Conservation (phyloP, 2,329 filamentous ascomycete species). For the Botrytis byssoidea region DNA sequence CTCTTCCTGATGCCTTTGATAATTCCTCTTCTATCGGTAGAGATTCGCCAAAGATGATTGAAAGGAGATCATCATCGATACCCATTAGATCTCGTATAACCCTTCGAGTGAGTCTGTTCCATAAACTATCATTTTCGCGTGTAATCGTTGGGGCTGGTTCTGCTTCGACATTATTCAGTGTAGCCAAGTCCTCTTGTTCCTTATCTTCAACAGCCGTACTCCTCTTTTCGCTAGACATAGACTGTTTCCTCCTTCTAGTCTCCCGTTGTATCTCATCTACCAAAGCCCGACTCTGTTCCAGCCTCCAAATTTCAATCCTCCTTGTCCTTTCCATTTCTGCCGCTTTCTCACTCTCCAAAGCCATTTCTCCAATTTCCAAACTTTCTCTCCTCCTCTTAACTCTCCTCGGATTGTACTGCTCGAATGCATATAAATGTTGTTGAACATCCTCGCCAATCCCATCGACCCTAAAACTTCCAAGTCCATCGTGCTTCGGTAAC, state of each 20-base stretch:
- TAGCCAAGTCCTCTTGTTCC: slow-evolving; percentile 38
- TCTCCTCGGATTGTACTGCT: slow-evolving; percentile 74
- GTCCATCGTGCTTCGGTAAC: slow-evolving; percentile 86
- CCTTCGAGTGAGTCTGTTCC: slow-evolving; percentile 77
- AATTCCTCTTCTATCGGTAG: slow-evolving; percentile 52
- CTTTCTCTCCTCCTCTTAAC: slow-evolving; percentile 55
- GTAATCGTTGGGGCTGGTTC: slow-evolving; percentile 38
- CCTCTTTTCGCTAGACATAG: slow-evolving; percentile 50
- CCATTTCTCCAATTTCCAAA: slow-evolving; percentile 50
- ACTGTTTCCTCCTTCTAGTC: slow-evolving; percentile 68
- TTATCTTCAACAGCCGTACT: slow-evolving; percentile 34
- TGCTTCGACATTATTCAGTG: slow-evolving; percentile 33
- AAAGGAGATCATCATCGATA: slow-evolving; percentile 81
- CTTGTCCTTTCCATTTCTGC: slow-evolving; percentile 73
- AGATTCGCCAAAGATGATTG: slow-evolving; percentile 81
- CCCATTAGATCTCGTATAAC: slow-evolving; percentile 89
- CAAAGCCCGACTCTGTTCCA: slow-evolving; percentile 84
- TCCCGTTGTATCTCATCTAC: slow-evolving; percentile 88
- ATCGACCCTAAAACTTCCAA: slow-evolving; percentile 78
- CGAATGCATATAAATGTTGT: slow-evolving; percentile 85
- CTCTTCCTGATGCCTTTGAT: slow-evolving; percentile 33
- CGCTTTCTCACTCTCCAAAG: slow-evolving; percentile 53
- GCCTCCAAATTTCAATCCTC: slow-evolving; percentile 86
- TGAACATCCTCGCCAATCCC: slow-evolving; percentile 60
- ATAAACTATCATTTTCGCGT: slow-evolving; percentile 65